These are phyloP conservation scores for Trypanosoma vivax DNA, from an alignment of 208 protist genomes.

Conservation along the genomic window DNA sequence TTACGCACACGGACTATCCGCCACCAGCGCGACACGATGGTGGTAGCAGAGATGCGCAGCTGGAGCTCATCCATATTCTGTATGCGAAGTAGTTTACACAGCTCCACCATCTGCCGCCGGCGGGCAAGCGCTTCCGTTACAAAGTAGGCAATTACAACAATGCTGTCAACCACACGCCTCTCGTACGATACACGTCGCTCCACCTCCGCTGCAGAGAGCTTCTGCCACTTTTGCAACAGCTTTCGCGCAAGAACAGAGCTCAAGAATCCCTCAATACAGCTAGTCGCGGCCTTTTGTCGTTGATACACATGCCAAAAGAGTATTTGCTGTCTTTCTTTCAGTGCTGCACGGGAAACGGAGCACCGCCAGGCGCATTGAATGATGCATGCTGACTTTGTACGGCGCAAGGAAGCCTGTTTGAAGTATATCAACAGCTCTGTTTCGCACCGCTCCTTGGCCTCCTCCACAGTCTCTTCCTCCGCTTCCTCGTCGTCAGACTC, in stretches of 20 bases:
- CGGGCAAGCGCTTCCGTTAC: conserved; percentile 21
- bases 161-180: conserved; percentile 14
- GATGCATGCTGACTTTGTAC: conserved; percentile 27
- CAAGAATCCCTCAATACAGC: conserved; percentile 49
- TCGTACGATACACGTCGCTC: conserved; percentile 23
- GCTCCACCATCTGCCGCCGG: conserved; percentile 25
- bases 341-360: conserved; percentile 30
- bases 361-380: conserved; percentile 68
- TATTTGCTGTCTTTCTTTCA: conserved; percentile 48
- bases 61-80: conserved; percentile 29
- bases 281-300: conserved; percentile 53
- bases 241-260: conserved; percentile 24
- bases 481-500: conserved; percentile 28
- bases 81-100: conserved; percentile 31
- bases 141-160: conserved; percentile 23
- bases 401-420: conserved; percentile 24
- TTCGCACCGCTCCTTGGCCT: conserved; percentile 52
- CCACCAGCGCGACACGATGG: conserved; percentile 69
- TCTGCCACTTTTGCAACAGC: conserved; percentile 1
- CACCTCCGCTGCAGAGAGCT: not conserved
- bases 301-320: conserved; percentile 54
- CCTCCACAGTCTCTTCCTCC: conserved; percentile 48
- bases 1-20: conserved; percentile 21
- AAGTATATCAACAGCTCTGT: conserved; percentile 50
- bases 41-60: conserved; percentile 21